phyloP scores from a whole-genome alignment of 2,329 filamentous ascomycete species.

The Nemania bipapillata region DNA sequence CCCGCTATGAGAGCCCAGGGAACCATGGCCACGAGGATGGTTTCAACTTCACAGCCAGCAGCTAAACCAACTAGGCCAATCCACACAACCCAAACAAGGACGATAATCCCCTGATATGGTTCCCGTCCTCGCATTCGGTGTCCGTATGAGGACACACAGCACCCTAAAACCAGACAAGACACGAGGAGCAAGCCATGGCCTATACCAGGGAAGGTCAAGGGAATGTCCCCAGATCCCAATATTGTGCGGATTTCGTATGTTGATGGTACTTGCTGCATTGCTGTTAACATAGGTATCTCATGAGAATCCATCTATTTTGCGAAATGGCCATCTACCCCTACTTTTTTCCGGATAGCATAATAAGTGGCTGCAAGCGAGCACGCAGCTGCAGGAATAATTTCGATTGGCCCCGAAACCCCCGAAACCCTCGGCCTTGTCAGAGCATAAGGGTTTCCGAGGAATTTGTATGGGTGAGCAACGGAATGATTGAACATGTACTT shows the following conservation, averaged over 20 bases:
- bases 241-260: constrained; percentile 7
- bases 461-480: constrained; percentile 21
- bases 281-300: constrained; percentile 1
- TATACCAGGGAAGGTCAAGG: constrained; percentile 25
- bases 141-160: constrained; percentile 45
- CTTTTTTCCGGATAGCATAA: constrained; percentile 39
- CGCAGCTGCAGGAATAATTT: constrained; percentile 40
- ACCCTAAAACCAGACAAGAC: constrained; percentile 45
- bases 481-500: constrained; percentile 37
- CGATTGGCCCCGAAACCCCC: constrained; percentile 37
- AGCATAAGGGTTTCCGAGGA: neutral
- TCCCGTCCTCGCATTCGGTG: constrained; percentile 44
- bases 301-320: neutral
- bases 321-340: constrained; percentile 13
- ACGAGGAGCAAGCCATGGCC: constrained; percentile 42
- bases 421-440: constrained; percentile 19
- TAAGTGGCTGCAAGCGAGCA: constrained; percentile 44
- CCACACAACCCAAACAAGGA: constrained; percentile 42
- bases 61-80: constrained; percentile 39
- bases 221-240: constrained; percentile 28
- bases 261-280: neutral
- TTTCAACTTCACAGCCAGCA: constrained; percentile 39
- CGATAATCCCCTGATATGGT: constrained; percentile 42
- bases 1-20: constrained; percentile 45
- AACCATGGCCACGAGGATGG: constrained; percentile 42